Base-by-base conservation (phyloP, 257 asterid species). In the Solanum commersonii region DNA sequence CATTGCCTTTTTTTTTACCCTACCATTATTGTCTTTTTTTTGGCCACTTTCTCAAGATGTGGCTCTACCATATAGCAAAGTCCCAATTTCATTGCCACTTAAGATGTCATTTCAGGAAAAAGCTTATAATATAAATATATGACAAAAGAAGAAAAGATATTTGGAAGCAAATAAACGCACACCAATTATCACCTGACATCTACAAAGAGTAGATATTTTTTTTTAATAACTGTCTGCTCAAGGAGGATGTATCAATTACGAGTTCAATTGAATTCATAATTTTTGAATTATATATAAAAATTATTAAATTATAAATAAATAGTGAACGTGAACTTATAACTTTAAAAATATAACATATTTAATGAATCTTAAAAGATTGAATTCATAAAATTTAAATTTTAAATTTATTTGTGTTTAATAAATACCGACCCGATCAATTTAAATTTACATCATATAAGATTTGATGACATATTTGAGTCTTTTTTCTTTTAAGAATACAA, bases 301-400 rank as follows among this genome's bases (percentile, higher is more conserved):
- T 52, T 6, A 18, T 52, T 52, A 52, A 52, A 52, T 18, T 52
- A 18, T 52, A 52, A 52, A 56, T 18, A 56, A 56, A 56, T 18
- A 56, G 2, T 20, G n/a, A 0, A 56, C 0, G 0, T 56, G 4
- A 52, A 6, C 0, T 52, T 0, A 56, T 18, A 56, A 56, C 1
- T 52, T 52, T 6, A 16, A 52, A 52, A 52, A 52, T 52, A 52
- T 49, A 16, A 52, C 63, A 1, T 18, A 52, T 52, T 52, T 52
- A 0, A 52, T 18, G 4, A 56, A 56, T 20, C 2, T 18, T 56
- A 2, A 52, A 18, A 52, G 0, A 49, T 0, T 18, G 1, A 56
- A 56, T 56, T 56, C 0, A 56, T 56, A 7, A 56, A 20, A 3
- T 0, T 20, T 56, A 56, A 56, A 20, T 56, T 20, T 0, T 56